Evolutionary conservation across 2,329 filamentous ascomycete genomes (phyloP).

Genomic region (Anisogramma anomala): DNA sequence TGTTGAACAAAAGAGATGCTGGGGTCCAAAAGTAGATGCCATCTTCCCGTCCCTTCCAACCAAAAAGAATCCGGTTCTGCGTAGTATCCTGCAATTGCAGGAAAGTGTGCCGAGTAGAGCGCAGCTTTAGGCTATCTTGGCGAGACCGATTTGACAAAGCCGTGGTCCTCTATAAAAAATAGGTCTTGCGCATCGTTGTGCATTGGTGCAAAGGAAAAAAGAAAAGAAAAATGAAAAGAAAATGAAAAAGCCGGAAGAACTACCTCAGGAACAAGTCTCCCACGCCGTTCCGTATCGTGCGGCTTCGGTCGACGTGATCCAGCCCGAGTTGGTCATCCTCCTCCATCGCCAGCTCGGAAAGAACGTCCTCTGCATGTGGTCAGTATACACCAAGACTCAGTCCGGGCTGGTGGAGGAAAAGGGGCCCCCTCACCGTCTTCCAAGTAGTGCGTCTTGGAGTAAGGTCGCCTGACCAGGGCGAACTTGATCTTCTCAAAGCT

Average conservation of each 20-base stretch:
- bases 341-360: conserved; percentile 39
- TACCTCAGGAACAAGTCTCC: conserved; percentile 49
- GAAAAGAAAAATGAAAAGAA: too few species aligned
- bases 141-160: neutral
- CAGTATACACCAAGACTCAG: conserved; percentile 13
- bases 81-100: neutral
- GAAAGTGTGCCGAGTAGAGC: neutral
- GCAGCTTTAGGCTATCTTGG: neutral
- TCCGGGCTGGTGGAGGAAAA: neutral
- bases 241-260: too few species aligned
- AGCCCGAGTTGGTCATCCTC: conserved; percentile 54
- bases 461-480: conserved; percentile 62
- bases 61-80: neutral
- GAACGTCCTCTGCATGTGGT: conserved; percentile 40
- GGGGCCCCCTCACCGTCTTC: conserved; percentile 60
- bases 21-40: neutral
- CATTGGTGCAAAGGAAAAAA: too few species aligned
- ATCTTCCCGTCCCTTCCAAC: neutral
- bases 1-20: conserved; percentile 4
- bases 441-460: conserved; percentile 70
- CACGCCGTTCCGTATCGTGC: conserved; percentile 45
- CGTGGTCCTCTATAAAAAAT: neutral
- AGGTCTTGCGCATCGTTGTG: neutral
- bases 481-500: conserved; percentile 98
- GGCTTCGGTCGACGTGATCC: conserved; percentile 53